Evolutionary conservation across 1,284 basidiomycete genomes (phyloP), one percentile per base, ranked within the genome.

Genomic region (Limonomyces culmigenus): DNA sequence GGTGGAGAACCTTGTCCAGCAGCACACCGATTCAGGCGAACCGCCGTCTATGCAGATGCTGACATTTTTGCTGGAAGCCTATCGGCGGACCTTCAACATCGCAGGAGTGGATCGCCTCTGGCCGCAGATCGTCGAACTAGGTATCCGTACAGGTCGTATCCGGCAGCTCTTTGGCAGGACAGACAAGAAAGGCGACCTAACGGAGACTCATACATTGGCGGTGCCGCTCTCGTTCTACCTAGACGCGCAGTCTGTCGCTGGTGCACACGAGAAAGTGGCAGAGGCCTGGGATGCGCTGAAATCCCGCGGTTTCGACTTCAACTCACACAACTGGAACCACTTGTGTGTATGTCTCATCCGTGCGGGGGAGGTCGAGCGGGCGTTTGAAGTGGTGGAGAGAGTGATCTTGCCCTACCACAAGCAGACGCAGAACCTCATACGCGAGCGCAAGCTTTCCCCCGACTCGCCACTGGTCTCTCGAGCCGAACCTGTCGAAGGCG

Each of bases 311-410:
- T 84, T 93, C 45, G 65, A 65, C 3, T 89, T 92, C 49, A 88
- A 96, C 50, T 69, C 84, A 10, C 75, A 83, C 46, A 97, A 96
- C 55, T 98, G 88, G 83, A 97, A 96, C 50, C 76, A 87, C 47
- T 64, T 93, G 17, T 69, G 66, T 17, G 61, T 77, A 3, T 81
- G 79, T 11, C 67, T 93, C 21, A 63, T 88, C 19, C 71, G 79
- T 21, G 83, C 79, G 0, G 89, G 83, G 14, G 72, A 93, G 47
- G 53, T 76, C 5, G 72, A 78, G 43, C 78, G 79, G 33, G 89
- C 87, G 3, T 86, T 93, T 52, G 74, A 79, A 46, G 64, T 95
- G 17, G 56, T 89, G 19, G 86, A 96, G 51, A 64, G 69, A 32
- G 72, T 96, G 29, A 64, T 96, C 37, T 46, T 89, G 13, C 75